Evolutionary conservation across 2,329 filamentous ascomycete species (phyloP).

Genomic region (Arachnopeziza araneosa): DNA sequence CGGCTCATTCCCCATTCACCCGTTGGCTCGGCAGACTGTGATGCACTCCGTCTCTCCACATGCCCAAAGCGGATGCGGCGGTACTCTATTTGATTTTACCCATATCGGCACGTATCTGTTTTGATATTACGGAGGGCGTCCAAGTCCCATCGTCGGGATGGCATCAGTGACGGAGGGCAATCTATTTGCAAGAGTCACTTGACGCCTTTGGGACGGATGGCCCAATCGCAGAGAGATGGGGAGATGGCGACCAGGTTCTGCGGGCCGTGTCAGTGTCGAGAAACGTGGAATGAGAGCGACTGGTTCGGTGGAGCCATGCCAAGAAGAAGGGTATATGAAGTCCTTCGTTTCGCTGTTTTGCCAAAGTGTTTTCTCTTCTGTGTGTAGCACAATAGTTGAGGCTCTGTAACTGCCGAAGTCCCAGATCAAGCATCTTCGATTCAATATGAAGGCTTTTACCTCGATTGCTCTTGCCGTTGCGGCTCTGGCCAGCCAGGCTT

Average conservation of each 20-base stretch:
- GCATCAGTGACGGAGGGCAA: neutral
- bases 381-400: neutral
- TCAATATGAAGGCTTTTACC: slow-evolving; percentile 6
- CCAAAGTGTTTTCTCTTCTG: neutral
- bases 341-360: neutral
- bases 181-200: neutral
- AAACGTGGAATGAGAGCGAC: neutral
- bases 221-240: neutral
- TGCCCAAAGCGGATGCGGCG: neutral
- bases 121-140: neutral
- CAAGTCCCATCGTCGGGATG: neutral
- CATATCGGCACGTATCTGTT: neutral
- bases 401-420: neutral
- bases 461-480: neutral
- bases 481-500: slow-evolving; percentile 1
- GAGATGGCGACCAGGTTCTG: neutral
- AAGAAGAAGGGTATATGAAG: neutral
- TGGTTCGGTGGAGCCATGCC: neutral
- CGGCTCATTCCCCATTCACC: neutral
- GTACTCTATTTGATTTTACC: neutral
- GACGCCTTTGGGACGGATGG: neutral
- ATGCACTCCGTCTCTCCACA: neutral
- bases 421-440: neutral
- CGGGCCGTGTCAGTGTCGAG: neutral
- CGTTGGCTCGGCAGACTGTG: neutral